Evolutionary conservation across 176 grass and related monocot species (phyloP).

Genomic region (Cymbopogon citratus): DNA sequence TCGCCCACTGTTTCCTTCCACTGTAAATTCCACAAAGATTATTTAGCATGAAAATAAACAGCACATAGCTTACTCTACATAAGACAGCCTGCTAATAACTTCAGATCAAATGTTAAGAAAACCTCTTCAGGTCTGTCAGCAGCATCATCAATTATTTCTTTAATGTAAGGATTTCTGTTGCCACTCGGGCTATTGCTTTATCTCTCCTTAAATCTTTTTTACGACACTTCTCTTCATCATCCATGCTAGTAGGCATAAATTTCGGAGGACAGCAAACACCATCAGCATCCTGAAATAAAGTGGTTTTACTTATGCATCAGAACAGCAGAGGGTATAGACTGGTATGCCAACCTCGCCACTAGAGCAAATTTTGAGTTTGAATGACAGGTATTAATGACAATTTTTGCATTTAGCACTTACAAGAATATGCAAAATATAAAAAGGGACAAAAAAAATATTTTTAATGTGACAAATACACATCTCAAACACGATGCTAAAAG

Average conservation of each 20-base stretch:
- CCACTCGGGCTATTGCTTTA: conserved; percentile 43
- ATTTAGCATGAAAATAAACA: conserved; percentile 1
- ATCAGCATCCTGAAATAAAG: conserved; percentile 45
- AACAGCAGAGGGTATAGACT: not conserved
- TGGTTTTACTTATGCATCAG: conserved; percentile 36
- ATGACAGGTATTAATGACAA: not conserved
- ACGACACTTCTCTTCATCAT: conserved; percentile 57
- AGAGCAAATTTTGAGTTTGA: not conserved
- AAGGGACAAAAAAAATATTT: not conserved
- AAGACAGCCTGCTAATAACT: not conserved
- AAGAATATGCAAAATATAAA: not conserved
- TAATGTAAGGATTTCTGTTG: conserved; percentile 37
- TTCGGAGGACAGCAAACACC: conserved; percentile 68
- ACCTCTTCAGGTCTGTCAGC: conserved; percentile 86
- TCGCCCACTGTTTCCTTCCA: conserved; percentile 62
- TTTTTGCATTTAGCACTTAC: not conserved
- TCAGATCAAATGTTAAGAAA: conserved; percentile 7
- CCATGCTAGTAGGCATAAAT: conserved; percentile 62
- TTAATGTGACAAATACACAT: not conserved
- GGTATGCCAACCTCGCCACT: not conserved
- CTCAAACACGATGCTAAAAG: no score
- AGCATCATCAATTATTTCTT: conserved; percentile 55
- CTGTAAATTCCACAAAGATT: conserved; percentile 25
- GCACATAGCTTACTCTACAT: not conserved
- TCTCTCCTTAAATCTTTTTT: conserved; percentile 73